Evolutionary conservation across 2,329 filamentous ascomycete genomes (phyloP), one percentile per base, ranked within the genome.

Genomic region (Hypoxylon sp.): DNA sequence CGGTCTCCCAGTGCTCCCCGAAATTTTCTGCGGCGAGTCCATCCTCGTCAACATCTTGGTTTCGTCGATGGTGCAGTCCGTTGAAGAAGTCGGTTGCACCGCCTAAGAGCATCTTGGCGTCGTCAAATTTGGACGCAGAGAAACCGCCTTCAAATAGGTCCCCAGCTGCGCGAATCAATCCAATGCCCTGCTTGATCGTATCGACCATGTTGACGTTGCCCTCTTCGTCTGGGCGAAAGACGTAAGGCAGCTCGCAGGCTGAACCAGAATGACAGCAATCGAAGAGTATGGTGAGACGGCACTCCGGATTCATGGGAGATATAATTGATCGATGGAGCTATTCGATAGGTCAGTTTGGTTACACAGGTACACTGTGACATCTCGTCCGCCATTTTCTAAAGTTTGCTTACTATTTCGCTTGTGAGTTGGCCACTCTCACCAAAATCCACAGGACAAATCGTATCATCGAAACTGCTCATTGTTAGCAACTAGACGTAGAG

Each of bases 231-330:
- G 75, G 74, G 16, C 79, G 78, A 63, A 80, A 85, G 13, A 84
- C 77, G 52, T 72, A 85, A 0, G 82, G 82, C 1, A 86, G 67
- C 51, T 84, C 82, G 29, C 82, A 73, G 0, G 80, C 81, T 0
- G 80, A 82, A 20, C 82, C 82, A 2, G 78, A 81, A 65, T 85
- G 82, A 61, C 82, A 86, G 67, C 82, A 85, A 63, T 86, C 82
- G 60, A 86, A 78, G 19, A 85, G 68, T 57, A 82, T 75, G 62
- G 80, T 81, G 9, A 83, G 70, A 1, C 77, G 77, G 55, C 75
- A 78, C 8, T 69, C 72, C 0, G 78, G 73, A 15, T 78, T 74
- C 66, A 84, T 71, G 1, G 70, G 68, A 1, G 77, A 77, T 12
- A 84, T 77, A 7, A 83, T 74, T 37, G 74, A 72, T 34, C 75